Conservation (phyloP, 805 yeast species). For the Sugiyamaella americana region DNA sequence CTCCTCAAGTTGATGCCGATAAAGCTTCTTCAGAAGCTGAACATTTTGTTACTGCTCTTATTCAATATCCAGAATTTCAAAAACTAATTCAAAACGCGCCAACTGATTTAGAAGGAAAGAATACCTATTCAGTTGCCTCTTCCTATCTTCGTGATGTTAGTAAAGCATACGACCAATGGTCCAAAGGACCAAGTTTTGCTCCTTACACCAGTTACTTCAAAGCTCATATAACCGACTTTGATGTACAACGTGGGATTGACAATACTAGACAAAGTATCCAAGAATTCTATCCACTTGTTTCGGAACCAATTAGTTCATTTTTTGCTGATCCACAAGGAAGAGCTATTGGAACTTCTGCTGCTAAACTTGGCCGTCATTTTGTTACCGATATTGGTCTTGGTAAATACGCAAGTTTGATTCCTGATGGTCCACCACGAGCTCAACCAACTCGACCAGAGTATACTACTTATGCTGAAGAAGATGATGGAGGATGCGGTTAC, state of each 20-base stretch:
- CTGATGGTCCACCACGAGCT: background rate
- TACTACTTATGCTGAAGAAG: too few relatives aligned
- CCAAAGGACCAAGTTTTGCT: constrained; percentile 20
- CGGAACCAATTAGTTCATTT: constrained; percentile 11
- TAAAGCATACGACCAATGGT: constrained; percentile 15
- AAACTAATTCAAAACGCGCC: constrained; percentile 13
- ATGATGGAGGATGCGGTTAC: too few relatives aligned
- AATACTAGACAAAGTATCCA: constrained; percentile 12
- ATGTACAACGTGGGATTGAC: constrained; percentile 22
- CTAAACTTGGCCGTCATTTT: constrained; percentile 14
- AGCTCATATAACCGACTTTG: constrained; percentile 20
- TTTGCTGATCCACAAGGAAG: constrained; percentile 14
- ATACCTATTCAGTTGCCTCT: constrained; percentile 7
- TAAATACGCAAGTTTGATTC: background rate
- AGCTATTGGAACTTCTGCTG: constrained; percentile 12
- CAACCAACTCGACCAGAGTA: too few relatives aligned
- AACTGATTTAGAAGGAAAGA: background rate
- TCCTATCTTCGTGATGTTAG: background rate
- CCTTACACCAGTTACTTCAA: constrained; percentile 19
- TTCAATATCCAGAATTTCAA: constrained; percentile 16
- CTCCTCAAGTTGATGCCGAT: constrained; percentile 12
- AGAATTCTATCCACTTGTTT: constrained; percentile 9
- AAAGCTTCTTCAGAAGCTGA: constrained; percentile 21
- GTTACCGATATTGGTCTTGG: constrained; percentile 19
- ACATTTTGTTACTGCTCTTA: constrained; percentile 15